Evolutionary conservation across 768 basidiomycete genomes (phyloP).

Genomic region (Trametes maxima): DNA sequence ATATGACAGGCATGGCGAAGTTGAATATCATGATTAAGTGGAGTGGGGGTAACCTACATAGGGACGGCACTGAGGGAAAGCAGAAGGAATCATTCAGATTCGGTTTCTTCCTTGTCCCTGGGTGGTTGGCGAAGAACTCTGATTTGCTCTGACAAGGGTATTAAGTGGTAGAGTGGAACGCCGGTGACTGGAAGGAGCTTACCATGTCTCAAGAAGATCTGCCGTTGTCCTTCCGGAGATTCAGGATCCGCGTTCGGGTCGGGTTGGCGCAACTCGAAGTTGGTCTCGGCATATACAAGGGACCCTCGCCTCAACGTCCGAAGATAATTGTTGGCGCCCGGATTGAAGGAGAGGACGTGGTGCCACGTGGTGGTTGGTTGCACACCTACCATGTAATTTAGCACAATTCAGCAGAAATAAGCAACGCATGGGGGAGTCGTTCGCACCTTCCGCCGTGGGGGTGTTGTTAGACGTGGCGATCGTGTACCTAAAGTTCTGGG

Average conservation of each 20-base stretch:
- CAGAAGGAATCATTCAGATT: neutral
- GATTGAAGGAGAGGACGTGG: conserved; percentile 71
- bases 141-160: conserved; percentile 49
- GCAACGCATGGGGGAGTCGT: neutral
- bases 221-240: conserved; percentile 73
- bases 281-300: conserved; percentile 80
- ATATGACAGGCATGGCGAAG: conserved; percentile 9
- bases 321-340: conserved; percentile 62
- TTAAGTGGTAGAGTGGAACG: conserved; percentile 10
- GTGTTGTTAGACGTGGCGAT: conserved; percentile 70
- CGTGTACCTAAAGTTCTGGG: conserved; percentile 54
- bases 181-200: neutral
- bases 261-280: conserved; percentile 74
- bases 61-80: conserved; percentile 2
- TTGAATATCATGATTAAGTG: conserved; percentile 15
- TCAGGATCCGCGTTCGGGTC: conserved; percentile 65
- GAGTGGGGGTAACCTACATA: conserved; percentile 18
- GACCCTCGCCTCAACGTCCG: conserved; percentile 66
- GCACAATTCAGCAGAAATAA: neutral
- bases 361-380: conserved; percentile 71
- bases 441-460: conserved; percentile 60
- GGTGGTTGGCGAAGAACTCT: conserved; percentile 43
- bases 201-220: conserved; percentile 86
- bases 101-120: conserved; percentile 9
- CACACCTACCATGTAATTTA: conserved; percentile 41